A percentile compares a stretch with the other conserved stretches of the same genome.
Conservation (phyloP, 192 early-diverging fungal genomes). For the Powellomyces hirtus region DNA sequence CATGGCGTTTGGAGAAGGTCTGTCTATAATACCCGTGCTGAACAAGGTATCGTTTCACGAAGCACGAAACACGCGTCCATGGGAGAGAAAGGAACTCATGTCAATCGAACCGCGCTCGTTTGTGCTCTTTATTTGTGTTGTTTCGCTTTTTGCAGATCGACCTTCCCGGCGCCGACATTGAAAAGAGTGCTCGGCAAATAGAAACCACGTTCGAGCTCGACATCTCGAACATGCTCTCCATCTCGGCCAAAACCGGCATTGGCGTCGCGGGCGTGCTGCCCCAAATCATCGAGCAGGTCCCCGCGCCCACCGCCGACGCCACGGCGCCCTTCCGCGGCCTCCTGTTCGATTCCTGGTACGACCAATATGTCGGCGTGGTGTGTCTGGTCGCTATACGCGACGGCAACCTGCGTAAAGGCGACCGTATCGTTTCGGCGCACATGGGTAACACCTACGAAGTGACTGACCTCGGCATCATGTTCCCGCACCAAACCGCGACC, state of each 20-base stretch:
- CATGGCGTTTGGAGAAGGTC: slow-evolving; percentile 83
- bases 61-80: slow-evolving; percentile 29
- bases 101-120: too few relatives aligned
- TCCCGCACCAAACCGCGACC: slow-evolving; percentile 73
- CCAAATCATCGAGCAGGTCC: slow-evolving; percentile 73
- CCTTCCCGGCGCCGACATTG: slow-evolving; percentile 82
- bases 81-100: too few relatives aligned
- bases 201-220: slow-evolving; percentile 85
- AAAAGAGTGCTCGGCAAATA: slow-evolving; percentile 74
- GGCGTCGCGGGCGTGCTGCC: slow-evolving; percentile 68
- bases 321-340: slow-evolving; percentile 76
- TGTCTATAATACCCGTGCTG: slow-evolving; percentile 84
- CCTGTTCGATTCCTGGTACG: slow-evolving; percentile 98
- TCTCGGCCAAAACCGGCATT: slow-evolving; percentile 83
- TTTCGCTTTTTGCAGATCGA: too few relatives aligned
- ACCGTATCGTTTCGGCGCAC: slow-evolving; percentile 77
- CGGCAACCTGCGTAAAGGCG: slow-evolving; percentile 74
- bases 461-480: slow-evolving; percentile 90
- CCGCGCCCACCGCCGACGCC: slow-evolving; percentile 65
- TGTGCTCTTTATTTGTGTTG: too few relatives aligned
- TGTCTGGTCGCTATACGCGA: slow-evolving; percentile 88
- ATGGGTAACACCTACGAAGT: slow-evolving; percentile 84
- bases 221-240: slow-evolving; percentile 50
- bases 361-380: slow-evolving; percentile 96
- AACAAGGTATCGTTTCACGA: too few relatives aligned